phyloP scores from a whole-genome alignment of 192 early-diverging fungal genomes.

The Gaertneriomyces sp. region DNA sequence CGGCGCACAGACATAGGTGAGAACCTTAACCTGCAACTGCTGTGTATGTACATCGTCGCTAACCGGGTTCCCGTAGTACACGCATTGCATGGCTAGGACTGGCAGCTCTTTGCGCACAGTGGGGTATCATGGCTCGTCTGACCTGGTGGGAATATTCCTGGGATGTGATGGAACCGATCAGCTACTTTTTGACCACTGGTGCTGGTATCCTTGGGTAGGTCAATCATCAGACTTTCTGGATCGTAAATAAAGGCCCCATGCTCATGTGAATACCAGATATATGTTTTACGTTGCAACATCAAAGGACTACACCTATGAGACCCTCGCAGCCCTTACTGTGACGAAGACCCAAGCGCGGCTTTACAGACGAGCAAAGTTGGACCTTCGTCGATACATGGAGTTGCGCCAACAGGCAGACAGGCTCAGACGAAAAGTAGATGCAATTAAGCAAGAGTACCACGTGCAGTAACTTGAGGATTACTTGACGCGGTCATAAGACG shows the following conservation, averaged over 20 bases:
- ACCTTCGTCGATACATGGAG: conserved; percentile 11
- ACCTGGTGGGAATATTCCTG: conserved; percentile 35
- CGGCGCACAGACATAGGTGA: conserved; percentile 8
- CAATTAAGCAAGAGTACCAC: conserved; percentile 8
- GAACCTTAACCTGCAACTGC: too few species aligned
- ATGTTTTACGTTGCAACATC: conserved; percentile 36
- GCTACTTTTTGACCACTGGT: conserved; percentile 33
- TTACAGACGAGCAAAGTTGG: conserved; percentile 25
- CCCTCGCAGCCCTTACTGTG: conserved; percentile 27
- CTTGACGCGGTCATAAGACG: too few species aligned
- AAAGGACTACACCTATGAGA: conserved; percentile 32
- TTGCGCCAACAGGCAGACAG: conserved; percentile 16
- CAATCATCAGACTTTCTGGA: background rate
- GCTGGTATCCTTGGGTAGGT: conserved; percentile 33
- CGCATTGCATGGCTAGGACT: conserved; percentile 30
- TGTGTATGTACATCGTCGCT: too few species aligned
- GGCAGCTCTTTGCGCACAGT: conserved; percentile 30
- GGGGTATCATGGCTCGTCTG: conserved; percentile 32
- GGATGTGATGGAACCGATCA: conserved; percentile 36
- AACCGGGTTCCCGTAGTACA: background rate
- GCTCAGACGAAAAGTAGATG: conserved; percentile 9
- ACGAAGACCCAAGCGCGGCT: conserved; percentile 25
- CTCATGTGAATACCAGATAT: conserved; percentile 8
- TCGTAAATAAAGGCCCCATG: background rate
- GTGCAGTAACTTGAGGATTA: too few species aligned